phyloP scores from a whole-genome alignment of 2,329 filamentous ascomycete species.

The Colletotrichum sp. region DNA sequence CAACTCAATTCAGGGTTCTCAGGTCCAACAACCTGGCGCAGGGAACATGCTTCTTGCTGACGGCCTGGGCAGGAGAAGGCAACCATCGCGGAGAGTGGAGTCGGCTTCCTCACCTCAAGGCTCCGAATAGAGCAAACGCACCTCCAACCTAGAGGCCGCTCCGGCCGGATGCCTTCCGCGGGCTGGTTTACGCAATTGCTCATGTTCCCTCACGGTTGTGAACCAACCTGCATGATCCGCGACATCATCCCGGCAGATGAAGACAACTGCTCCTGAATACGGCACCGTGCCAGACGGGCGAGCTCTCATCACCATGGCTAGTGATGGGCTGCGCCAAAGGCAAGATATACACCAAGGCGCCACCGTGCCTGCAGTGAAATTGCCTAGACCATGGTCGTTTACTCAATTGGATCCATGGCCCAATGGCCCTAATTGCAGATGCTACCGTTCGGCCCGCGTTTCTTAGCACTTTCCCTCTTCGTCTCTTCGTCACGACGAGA shows the following conservation, averaged over 20 bases:
- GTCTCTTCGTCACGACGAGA: background rate
- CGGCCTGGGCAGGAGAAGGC: background rate
- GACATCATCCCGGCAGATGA: background rate
- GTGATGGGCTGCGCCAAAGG: background rate
- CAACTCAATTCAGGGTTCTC: background rate
- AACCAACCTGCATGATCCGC: slow-evolving; percentile 3
- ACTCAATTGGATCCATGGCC: background rate
- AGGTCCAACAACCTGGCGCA: slow-evolving; percentile 12
- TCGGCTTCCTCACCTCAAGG: background rate
- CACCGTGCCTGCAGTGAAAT: background rate
- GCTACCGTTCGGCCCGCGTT: background rate
- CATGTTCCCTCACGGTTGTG: background rate
- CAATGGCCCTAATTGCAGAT: background rate
- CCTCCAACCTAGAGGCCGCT: background rate
- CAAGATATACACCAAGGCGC: background rate
- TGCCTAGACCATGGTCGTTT: background rate
- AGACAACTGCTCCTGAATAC: background rate
- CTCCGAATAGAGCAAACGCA: background rate
- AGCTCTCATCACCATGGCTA: background rate
- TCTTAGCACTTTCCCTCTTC: background rate
- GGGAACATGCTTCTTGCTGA: slow-evolving; percentile 1
- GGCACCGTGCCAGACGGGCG: background rate
- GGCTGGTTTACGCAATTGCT: background rate
- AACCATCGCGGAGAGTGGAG: slow-evolving; percentile 14
- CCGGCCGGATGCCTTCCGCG: background rate